These are phyloP conservation scores for Cichorium intybus DNA, from an alignment of 140 eudicot species.

Conservation along the genomic window DNA sequence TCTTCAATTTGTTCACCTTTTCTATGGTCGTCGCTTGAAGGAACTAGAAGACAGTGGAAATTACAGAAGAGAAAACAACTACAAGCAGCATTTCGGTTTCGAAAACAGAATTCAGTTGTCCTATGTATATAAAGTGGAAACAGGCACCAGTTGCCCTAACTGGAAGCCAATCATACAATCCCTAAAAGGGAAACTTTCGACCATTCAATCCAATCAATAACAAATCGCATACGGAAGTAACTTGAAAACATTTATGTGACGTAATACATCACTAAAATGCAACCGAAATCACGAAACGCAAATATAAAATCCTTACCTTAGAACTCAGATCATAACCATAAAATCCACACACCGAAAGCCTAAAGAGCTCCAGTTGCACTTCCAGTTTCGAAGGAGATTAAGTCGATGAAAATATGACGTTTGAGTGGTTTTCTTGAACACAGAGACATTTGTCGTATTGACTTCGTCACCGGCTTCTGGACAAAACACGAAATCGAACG, in stretches of 20 bases:
- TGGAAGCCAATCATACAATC: background rate
- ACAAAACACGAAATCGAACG: constrained; percentile 17
- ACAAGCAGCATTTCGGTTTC: background rate
- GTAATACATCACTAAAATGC: constrained; percentile 2
- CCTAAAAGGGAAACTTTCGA: background rate
- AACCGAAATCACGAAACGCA: constrained; percentile 3
- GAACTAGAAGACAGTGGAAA: background rate
- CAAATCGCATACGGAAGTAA: constrained; percentile 9
- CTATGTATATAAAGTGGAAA: constrained; percentile 2
- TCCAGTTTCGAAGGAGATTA: background rate
- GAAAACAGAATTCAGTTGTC: background rate
- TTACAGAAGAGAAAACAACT: background rate
- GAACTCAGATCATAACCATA: constrained; percentile 34
- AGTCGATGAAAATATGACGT: constrained; percentile 21
- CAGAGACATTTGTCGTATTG: constrained; percentile 5
- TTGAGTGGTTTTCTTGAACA: background rate
- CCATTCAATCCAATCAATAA: constrained; percentile 5
- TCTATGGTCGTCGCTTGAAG: background rate
- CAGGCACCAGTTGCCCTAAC: constrained; percentile 5
- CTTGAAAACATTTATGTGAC: background rate
- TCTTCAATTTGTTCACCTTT: background rate
- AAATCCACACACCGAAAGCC: constrained; percentile 4
- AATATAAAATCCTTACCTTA: constrained; percentile 32
- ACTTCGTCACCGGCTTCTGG: constrained; percentile 5
- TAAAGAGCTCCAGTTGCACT: constrained; percentile 7